phyloP scores from a whole-genome alignment of 495 filamentous ascomycete genomes.

The Letharia columbiana region DNA sequence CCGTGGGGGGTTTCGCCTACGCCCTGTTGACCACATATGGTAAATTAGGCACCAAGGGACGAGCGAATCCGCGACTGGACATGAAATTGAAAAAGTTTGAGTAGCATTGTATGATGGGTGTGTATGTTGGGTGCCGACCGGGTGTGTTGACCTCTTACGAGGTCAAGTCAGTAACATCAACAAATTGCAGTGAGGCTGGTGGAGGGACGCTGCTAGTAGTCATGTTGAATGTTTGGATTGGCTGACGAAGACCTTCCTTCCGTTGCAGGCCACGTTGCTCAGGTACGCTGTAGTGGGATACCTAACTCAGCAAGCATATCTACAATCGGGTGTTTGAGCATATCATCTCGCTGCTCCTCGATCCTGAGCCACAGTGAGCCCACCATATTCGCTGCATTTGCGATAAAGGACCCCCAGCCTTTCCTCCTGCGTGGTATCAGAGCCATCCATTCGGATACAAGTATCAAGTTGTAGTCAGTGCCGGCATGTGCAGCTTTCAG shows the following conservation, averaged over 20 bases:
- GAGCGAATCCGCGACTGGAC: too few species aligned
- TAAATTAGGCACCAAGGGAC: too few species aligned
- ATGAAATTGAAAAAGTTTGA: too few species aligned
- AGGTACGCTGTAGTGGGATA: not conserved
- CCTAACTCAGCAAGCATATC: conserved; percentile 4
- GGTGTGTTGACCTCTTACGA: not conserved
- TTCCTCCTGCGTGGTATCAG: conserved; percentile 20
- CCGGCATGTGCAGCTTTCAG: conserved; percentile 15
- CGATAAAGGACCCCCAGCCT: conserved; percentile 14
- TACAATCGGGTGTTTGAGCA: not conserved
- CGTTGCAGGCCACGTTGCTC: not conserved
- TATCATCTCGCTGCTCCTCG: conserved; percentile 7
- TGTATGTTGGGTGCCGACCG: too few species aligned
- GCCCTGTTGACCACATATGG: too few species aligned
- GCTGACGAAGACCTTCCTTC: not conserved
- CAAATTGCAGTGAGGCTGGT: not conserved
- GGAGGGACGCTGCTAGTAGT: not conserved
- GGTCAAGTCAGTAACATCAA: not conserved
- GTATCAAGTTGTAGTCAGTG: conserved; percentile 21
- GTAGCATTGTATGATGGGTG: too few species aligned
- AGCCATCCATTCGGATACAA: conserved; percentile 21
- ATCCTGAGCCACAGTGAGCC: conserved; percentile 18
- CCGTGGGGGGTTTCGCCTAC: too few species aligned
- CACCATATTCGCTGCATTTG: conserved; percentile 20
- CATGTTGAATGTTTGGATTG: not conserved